These are phyloP conservation scores for Aspergillus neoniger DNA, from an alignment of 2,329 filamentous ascomycete species.

Conservation along the genomic window DNA sequence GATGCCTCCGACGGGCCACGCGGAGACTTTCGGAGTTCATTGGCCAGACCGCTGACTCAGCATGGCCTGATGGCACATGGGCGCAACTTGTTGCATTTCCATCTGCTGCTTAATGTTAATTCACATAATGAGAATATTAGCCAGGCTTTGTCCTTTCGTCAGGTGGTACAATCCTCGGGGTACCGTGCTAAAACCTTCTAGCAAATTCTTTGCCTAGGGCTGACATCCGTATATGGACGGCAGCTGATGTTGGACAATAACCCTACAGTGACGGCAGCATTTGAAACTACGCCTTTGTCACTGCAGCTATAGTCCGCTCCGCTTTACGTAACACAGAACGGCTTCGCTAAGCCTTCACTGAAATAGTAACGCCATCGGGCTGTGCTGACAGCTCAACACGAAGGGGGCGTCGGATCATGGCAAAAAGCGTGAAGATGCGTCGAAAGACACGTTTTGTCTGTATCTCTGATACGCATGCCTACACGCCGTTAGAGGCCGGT, in stretches of 20 bases:
- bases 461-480: slow-evolving; percentile 61
- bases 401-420: not conserved
- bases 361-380: not conserved
- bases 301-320: not conserved
- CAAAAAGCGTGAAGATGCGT: slow-evolving; percentile 21
- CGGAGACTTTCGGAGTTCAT: not conserved
- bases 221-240: not conserved
- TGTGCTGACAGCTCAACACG: not conserved
- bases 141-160: not conserved
- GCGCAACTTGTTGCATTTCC: not conserved
- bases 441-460: slow-evolving; percentile 57
- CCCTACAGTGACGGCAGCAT: not conserved
- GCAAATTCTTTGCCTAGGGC: not conserved
- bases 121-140: not conserved
- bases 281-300: slow-evolving; percentile 1
- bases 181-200: not conserved
- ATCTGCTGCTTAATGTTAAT: not conserved
- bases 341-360: not conserved
- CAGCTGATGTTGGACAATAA: not conserved
- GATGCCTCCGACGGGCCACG: not conserved
- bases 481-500: slow-evolving; percentile 50
- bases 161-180: not conserved
- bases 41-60: slow-evolving; percentile 7
- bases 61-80: not conserved
- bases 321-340: not conserved